Evolutionary conservation across 2,329 filamentous ascomycete genomes (phyloP), one percentile per base, ranked within the genome.

Genomic region (Hymenoscyphus linearis): DNA sequence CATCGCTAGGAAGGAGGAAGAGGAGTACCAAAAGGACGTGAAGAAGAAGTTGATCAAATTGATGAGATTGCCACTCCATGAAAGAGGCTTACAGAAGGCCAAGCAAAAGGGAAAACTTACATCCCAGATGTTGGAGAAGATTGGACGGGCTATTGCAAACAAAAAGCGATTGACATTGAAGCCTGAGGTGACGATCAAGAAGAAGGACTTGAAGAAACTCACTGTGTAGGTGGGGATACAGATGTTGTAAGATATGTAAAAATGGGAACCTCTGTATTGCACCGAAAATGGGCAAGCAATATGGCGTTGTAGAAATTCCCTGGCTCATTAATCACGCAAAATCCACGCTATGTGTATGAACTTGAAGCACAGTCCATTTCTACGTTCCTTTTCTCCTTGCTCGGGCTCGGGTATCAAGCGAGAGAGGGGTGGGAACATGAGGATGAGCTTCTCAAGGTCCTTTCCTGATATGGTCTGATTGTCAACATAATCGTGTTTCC

Each of bases 1-100:
- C 73, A 75, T 93, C 58, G 79, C 79, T 66, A 77, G 79, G 75
- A 88, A 87, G 79, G 79, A 85, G 74, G 76, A 79, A 62, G 82
- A 87, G 73, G 86, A 84, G n/a, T n/a, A n/a, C n/a, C n/a, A n/a
- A n/a, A n/a, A n/a, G 63, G 74, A 75, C 55, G 76, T 76, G 65
- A 73, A 75, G 68, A 74, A 77, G 62, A 68, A 66, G 60, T 36
- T 61, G 53, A 53, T 60, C 5, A 59, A 62, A 37, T 35, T 67
- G 59, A 74, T 74, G 72, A 62, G 64, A 27, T 73, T 70, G 9
- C 73, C 73, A 50, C 67, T 66, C 40, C 63, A 61, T 16, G 68
- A 68, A 58, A 66, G 69, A 59, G 66, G 68, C 59, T 14, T 66
- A 63, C 69, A 62, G 55, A 64, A 62, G 62, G 69, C 61, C 55